Percentiles rank a stretch among this genome's conserved stretches.
Evolutionary conservation across 345 rosid genomes (phyloP).

Genomic region (Odontarrhena argentea): DNA sequence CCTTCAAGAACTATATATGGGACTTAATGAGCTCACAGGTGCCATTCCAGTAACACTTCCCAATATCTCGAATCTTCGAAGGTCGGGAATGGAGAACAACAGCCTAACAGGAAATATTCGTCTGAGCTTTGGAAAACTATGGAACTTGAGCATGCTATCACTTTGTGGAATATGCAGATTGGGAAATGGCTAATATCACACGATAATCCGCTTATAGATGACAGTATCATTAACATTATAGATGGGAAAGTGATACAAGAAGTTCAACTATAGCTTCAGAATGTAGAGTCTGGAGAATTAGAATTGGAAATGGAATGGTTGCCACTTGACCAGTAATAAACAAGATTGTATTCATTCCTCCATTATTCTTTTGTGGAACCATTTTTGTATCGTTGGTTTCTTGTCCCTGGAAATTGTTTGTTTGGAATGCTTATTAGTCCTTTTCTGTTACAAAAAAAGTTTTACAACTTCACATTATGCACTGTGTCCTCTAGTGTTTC

Average conservation of each 20-base stretch:
- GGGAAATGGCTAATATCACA: conserved; percentile 46
- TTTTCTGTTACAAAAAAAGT: no score
- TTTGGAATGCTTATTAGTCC: neutral
- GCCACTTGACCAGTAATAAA: conserved; percentile 32
- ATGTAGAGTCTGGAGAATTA: conserved; percentile 46
- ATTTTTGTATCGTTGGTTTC: neutral
- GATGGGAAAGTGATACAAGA: conserved; percentile 49
- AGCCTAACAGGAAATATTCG: no score
- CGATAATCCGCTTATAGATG: conserved; percentile 43
- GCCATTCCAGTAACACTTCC: no score
- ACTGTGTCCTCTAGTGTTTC: no score
- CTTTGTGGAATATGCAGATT: conserved; percentile 36
- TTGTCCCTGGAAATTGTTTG: neutral
- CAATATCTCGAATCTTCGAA: no score
- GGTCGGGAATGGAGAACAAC: no score
- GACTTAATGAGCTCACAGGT: no score
- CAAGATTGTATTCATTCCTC: neutral
- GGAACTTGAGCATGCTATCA: no score
- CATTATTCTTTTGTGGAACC: neutral
- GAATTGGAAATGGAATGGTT: conserved; percentile 42
- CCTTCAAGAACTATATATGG: no score
- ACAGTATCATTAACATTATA: conserved; percentile 43
- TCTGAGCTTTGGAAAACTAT: no score
- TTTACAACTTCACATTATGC: no score
- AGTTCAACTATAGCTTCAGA: conserved; percentile 45